Percentiles rank a stretch among this genome's conserved stretches.
These are phyloP conservation scores for Trifolium dubium DNA, from an alignment of 306 rosid genomes.

Conservation along the genomic window DNA sequence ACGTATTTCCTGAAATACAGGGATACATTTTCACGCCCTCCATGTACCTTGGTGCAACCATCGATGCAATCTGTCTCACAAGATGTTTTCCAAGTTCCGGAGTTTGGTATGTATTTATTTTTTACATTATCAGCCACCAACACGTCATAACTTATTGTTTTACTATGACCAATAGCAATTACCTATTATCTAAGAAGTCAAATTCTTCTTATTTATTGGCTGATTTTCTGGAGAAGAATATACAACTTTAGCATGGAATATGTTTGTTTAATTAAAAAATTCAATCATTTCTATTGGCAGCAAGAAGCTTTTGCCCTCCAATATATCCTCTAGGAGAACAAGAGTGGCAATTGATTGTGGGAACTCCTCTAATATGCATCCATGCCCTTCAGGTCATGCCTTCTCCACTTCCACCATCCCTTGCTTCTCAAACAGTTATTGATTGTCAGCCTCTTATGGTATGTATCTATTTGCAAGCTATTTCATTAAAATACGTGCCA, in stretches of 20 bases:
- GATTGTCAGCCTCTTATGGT: slow-evolving; percentile 91
- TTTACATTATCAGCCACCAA: background rate
- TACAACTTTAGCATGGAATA: background rate
- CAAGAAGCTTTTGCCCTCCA: slow-evolving; percentile 82
- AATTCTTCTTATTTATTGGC: slow-evolving; percentile 26
- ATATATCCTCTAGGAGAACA: slow-evolving; percentile 88
- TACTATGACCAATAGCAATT: slow-evolving; percentile 14
- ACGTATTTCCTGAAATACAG: slow-evolving; percentile 56
- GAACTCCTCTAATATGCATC: slow-evolving; percentile 76
- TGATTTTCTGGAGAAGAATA: slow-evolving; percentile 17
- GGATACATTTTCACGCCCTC: slow-evolving; percentile 85
- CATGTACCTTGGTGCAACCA: slow-evolving; percentile 90
- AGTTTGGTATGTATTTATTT: slow-evolving; percentile 64
- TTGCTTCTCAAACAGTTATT: slow-evolving; percentile 90
- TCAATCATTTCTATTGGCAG: slow-evolving; percentile 54
- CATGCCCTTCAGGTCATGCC: slow-evolving; percentile 82
- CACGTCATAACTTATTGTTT: background rate
- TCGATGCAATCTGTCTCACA: slow-evolving; percentile 59
- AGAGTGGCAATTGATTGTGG: slow-evolving; percentile 67
- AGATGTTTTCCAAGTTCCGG: slow-evolving; percentile 61
- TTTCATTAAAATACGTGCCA: slow-evolving; percentile 24
- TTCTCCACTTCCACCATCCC: slow-evolving; percentile 81
- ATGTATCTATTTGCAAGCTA: slow-evolving; percentile 49
- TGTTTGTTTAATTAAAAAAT: slow-evolving; percentile 35
- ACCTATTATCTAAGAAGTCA: background rate